Evolutionary conservation across 1,284 basidiomycete genomes (phyloP), one percentile per base, ranked within the genome.

Genomic region (Ustilago sp.): DNA sequence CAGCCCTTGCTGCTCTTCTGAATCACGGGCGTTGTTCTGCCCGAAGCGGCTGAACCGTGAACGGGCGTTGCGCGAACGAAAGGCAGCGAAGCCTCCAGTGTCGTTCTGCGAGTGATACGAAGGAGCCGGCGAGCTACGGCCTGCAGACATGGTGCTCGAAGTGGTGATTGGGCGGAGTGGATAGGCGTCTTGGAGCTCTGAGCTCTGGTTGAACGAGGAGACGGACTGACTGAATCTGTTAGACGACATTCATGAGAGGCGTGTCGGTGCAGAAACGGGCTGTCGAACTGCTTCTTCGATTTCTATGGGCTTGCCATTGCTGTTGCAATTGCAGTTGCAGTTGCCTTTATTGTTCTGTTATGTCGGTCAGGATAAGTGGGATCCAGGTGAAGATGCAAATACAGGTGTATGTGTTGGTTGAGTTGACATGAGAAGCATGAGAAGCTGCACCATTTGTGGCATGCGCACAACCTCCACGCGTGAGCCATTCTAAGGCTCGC

Each of bases 1-100:
- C 31, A 77, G 66, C 9, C 75, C 75, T 38, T 70, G 70, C 55
- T 77, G 75, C 53, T 77, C 75, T 28, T 77, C 75, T 13, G 71
- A 74, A 28, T 74, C 71, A 28, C 71, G 57, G 1, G 68, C 68
- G 38, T 74, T 70, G 71, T 74, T 73, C 59, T 74, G 75, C 12
- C 71, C 71, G 55, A 74, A 77, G 45, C 71, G 71, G 32, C 57
- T 66, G 59, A 77, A 77, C 36, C 75, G 41, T 6, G 75, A 61
- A 19, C 71, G 63, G 12, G 63, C 52, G 15, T 61, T 67, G 55
- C 75, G 70, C 5, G 75, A 70, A 57, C 75, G 67, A 52, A 77
- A 77, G 12, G 67, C 64, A 19, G 75, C 67, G 41, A 70, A 74
- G 32, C 75, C 59, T 39, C 19, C 74, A 6, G 43, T 63, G 36